Base-by-base conservation (phyloP, 768 basidiomycete species). In the Rhodotorula paludigena region DNA sequence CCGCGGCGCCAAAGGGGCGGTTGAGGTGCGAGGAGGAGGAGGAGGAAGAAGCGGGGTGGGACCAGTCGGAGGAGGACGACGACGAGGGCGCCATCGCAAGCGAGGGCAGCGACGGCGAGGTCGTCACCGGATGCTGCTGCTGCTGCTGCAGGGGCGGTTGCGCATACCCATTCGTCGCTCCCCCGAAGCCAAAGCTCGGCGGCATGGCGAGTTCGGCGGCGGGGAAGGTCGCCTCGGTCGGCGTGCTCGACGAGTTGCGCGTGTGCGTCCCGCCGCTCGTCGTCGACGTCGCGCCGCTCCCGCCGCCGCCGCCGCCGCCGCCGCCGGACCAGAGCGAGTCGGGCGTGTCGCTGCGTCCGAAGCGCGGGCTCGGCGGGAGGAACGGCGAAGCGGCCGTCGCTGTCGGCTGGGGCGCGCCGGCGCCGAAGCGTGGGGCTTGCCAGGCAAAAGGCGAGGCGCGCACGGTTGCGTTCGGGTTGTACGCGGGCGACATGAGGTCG, bases 401-500 rank as follows among this genome's bases (percentile, higher is more conserved):
- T 21, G 18, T 1, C 18, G 20, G 4, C 4, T 47, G 45, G 11
- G 32, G 8, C 21, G 51, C 15, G 20, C 20, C 35, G 23, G 15
- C 49, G n/a, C 47, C 47, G 47, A 48, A 48, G 12, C 47, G n/a
- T 28, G 47, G 47, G 12, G 47, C n/a, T 14, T 48, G n/a, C 47
- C 49, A 33, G 14, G 44, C 33, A 55, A 67, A 66, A 5, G 64
- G 64, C 38, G 60, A 66, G 8, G 56, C 51, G 11, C 63, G 23
- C 2, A 65, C 30, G 0, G 70, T 62, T n/a, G n/a, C n/a, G n/a
- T n/a, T n/a, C n/a, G n/a, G n/a, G n/a, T n/a, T n/a, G n/a, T n/a
- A n/a, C 36, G 53, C 44, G 25, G 65, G 65, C 18, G 65, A 60
- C 57, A 66, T 63, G 42, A 66, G 52, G 25, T 68, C 66, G 14